These are phyloP conservation scores for Aegle marmelos DNA, from an alignment of 345 rosid species.

Conservation along the genomic window DNA sequence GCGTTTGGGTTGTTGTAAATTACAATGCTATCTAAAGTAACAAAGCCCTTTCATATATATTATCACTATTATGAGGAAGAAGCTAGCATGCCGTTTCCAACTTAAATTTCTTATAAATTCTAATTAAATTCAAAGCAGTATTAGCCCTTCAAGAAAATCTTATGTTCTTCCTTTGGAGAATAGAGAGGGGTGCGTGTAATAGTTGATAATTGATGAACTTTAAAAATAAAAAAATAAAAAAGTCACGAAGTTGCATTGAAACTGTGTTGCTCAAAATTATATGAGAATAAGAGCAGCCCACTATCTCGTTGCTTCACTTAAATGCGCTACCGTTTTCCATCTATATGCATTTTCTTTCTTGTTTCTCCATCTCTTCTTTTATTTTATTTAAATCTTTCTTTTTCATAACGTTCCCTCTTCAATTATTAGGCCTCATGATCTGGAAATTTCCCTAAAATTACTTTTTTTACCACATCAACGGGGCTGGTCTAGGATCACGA, in stretches of 20 bases:
- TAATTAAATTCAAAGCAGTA: no score
- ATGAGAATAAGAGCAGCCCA: slow-evolving; percentile 2
- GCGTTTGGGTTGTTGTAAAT: no score
- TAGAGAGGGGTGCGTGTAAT: not conserved
- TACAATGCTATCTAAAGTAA: no score
- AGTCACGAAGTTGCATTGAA: slow-evolving; percentile 47
- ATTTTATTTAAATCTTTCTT: not conserved
- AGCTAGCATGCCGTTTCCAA: no score
- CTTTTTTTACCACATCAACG: not conserved
- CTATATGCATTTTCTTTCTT: not conserved
- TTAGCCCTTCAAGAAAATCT: no score
- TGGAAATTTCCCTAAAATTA: not conserved
- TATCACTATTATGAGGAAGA: no score
- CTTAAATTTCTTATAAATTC: no score
- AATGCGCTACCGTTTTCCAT: not conserved
- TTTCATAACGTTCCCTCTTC: not conserved
- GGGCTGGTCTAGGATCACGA: not conserved
- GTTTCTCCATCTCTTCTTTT: not conserved
- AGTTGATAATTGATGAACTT: slow-evolving; percentile 17
- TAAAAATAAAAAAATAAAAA: slow-evolving; percentile 21
- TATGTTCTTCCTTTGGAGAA: not conserved
- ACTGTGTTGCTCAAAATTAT: slow-evolving; percentile 30
- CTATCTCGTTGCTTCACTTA: not conserved
- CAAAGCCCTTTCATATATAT: no score
- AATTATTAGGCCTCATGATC: not conserved